Conservation (phyloP, 1,284 basidiomycete genomes). For the Irpex lacteus region DNA sequence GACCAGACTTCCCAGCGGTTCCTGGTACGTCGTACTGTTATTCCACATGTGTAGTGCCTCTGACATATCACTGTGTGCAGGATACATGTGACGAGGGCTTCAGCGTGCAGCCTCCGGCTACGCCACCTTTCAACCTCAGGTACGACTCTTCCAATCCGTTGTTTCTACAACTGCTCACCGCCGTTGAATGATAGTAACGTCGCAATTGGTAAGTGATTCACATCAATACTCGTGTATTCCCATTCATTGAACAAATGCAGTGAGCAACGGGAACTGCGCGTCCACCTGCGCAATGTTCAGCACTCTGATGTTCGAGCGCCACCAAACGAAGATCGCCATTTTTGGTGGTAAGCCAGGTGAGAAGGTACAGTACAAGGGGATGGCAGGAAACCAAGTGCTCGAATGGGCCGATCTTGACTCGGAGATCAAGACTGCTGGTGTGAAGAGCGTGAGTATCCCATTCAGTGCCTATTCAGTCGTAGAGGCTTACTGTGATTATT, state of each 20-base stretch:
- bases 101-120: constrained; percentile 42
- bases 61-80: constrained; percentile 18
- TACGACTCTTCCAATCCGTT: constrained; percentile 23
- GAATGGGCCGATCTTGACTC: constrained; percentile 62
- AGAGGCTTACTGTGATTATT: background rate
- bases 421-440: constrained; percentile 60
- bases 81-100: constrained; percentile 35
- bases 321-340: constrained; percentile 52
- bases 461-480: background rate
- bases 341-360: constrained; percentile 60
- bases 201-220: constrained; percentile 41
- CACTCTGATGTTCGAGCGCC: constrained; percentile 59
- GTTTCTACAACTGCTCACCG: background rate
- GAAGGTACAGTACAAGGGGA: constrained; percentile 56
- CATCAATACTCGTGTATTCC: too few species aligned
- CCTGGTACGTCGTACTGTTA: constrained; percentile 35
- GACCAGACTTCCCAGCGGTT: constrained; percentile 60
- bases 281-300: constrained; percentile 67
- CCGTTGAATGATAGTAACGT: constrained; percentile 38
- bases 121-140: constrained; percentile 53
- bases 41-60: background rate
- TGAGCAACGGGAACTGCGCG: constrained; percentile 52
- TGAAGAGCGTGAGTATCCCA: constrained; percentile 46
- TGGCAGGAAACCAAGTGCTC: constrained; percentile 65
- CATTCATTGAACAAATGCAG: constrained; percentile 15